Evolutionary conservation across 1,139 yeast species (phyloP).

Genomic region (Geotrichum phurueaensis): DNA sequence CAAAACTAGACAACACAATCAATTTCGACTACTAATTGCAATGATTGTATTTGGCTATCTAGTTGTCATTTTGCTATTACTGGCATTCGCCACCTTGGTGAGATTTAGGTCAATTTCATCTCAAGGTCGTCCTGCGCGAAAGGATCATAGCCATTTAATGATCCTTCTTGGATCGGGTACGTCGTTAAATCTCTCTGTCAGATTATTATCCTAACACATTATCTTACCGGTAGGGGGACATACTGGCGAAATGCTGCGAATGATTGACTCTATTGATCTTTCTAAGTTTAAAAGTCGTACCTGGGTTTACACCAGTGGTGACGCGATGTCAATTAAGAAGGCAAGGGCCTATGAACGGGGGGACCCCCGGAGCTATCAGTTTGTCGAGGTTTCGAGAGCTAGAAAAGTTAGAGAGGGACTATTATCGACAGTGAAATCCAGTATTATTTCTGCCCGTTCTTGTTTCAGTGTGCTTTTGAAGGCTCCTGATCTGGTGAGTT

Average conservation of each 20-base stretch:
- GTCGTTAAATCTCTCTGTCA: conserved; percentile 5
- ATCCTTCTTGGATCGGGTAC: conserved; percentile 26
- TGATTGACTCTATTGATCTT: conserved; percentile 44
- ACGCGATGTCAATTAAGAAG: conserved; percentile 49
- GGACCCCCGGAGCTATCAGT: conserved; percentile 5
- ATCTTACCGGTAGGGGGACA: conserved; percentile 59
- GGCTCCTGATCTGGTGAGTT: conserved; percentile 28
- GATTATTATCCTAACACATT: neutral
- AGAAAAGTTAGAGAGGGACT: conserved; percentile 67
- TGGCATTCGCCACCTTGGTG: neutral
- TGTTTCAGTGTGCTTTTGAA: conserved; percentile 28
- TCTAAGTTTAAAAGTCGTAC: conserved; percentile 30
- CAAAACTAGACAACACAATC: neutral
- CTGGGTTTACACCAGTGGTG: conserved; percentile 44
- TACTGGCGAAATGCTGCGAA: conserved; percentile 86
- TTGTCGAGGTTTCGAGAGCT: conserved; percentile 57
- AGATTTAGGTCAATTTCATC: neutral
- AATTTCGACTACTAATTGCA: neutral
- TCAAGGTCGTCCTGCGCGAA: neutral
- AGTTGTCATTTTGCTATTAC: neutral
- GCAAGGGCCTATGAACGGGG: conserved; percentile 43
- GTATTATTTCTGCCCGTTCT: conserved; percentile 34
- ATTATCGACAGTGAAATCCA: conserved; percentile 48
- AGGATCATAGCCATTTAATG: conserved; percentile 21
- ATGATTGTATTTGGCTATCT: neutral